Base-by-base conservation (phyloP, 306 rosid species). In the Arachis hypogaea region DNA sequence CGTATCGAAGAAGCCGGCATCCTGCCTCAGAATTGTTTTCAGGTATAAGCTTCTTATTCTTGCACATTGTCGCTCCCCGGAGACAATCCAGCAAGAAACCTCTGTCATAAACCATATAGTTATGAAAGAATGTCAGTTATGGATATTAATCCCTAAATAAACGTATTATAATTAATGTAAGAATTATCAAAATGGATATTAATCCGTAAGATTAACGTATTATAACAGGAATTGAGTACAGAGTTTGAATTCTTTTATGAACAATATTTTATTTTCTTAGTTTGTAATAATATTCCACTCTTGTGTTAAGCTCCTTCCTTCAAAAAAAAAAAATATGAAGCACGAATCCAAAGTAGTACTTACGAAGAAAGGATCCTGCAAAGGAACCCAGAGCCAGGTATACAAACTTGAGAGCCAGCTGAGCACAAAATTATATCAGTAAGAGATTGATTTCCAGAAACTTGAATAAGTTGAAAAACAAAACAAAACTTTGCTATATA, bases 41-140 rank as follows among this genome's bases (percentile, higher is more conserved):
- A 89, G 73, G 77, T 89, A 89, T 30, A 89, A 66, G 72, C 87
- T 63, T 68, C 95, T 81, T 63, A 89, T 85, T 69, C 90, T 62
- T 38, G 90, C 78, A 43, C 92, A 85, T 49, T 87, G 95, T 77
- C 92, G 83, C 75, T 89, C 92, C 52, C 95, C 92, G 2, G 92
- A 82, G 44, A 85, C 75, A 87, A 89, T 83, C 95, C 95, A 89
- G 68, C 95, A 85, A 9, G 89, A 76, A 68, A 89, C 80, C 84
- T 89, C 91, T 86, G 79, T 7, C 74, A 71, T 40, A 57, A 10
- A 66, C 33, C 6, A 71, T 77, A 52, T 28, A 8, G 9, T 46
- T 22, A 22, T 22, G 28, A 22, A 22, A 22, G 28, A 22, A 22
- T 22, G 28, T 22, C 28, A 22, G 28, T 22, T 22, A 22, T 22